Conservation (phyloP, 2,329 filamentous ascomycete genomes). For the Camptophora hylomeconis region DNA sequence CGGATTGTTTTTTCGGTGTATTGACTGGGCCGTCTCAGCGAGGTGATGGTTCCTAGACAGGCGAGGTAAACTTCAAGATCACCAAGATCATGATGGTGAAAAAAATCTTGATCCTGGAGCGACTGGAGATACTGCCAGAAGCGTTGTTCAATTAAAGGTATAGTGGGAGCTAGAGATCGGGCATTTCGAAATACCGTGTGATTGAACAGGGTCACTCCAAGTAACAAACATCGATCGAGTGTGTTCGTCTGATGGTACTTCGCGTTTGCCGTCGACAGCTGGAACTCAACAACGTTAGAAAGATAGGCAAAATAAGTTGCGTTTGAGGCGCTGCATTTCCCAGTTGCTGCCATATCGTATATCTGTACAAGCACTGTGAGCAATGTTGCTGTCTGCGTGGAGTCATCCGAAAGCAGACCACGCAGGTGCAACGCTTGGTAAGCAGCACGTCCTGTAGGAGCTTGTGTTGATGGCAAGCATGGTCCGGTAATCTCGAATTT, state of each 20-base stretch:
- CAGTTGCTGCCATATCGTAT: constrained; percentile 1
- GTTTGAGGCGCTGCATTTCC: not conserved
- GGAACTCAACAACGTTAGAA: constrained; percentile 1
- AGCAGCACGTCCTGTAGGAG: not conserved
- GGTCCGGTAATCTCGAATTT: not conserved
- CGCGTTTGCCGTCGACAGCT: not conserved
- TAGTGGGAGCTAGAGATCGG: not conserved
- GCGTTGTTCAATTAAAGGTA: not conserved
- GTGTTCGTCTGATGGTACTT: not conserved
- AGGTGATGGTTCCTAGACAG: not conserved
- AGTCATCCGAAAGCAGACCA: not conserved
- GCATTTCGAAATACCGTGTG: not conserved
- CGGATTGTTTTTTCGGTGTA: not conserved
- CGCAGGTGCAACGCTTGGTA: not conserved
- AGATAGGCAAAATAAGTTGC: constrained; percentile 1
- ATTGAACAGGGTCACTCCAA: not conserved
- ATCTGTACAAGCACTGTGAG: not conserved
- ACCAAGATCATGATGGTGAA: not conserved
- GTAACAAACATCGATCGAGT: not conserved
- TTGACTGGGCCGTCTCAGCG: not conserved
- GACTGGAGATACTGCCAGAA: not conserved
- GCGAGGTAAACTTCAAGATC: not conserved
- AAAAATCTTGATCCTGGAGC: not conserved
- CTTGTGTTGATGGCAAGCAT: not conserved
- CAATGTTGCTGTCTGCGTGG: not conserved